Percentiles rank a stretch among this genome's conserved stretches.
These are phyloP conservation scores for Fusarium sp. DNA, from an alignment of 2,329 filamentous ascomycete genomes.

Conservation along the genomic window DNA sequence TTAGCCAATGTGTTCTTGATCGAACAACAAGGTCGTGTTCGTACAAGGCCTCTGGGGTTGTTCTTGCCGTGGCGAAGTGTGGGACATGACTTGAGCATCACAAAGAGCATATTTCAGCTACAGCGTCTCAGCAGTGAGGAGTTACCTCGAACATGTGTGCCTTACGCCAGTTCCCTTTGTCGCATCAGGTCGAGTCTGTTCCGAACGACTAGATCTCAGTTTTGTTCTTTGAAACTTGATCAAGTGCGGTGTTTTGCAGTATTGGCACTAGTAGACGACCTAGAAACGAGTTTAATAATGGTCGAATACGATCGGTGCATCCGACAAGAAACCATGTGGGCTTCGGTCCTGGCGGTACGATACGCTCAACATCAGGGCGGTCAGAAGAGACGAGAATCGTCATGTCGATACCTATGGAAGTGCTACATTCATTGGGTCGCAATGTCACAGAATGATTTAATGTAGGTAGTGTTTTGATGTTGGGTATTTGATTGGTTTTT, in stretches of 20 bases:
- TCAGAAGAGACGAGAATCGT: neutral
- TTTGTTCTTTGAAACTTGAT: slow-evolving; percentile 22
- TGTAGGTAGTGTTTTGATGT: neutral
- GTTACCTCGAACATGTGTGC: slow-evolving; percentile 48
- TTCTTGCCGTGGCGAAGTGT: slow-evolving; percentile 49
- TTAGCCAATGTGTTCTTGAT: slow-evolving; percentile 48
- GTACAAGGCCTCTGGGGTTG: slow-evolving; percentile 44
- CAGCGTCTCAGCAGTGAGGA: slow-evolving; percentile 36
- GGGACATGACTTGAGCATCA: slow-evolving; percentile 50
- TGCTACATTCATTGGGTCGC: neutral
- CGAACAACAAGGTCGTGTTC: slow-evolving; percentile 41
- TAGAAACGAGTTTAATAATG: slow-evolving; percentile 47
- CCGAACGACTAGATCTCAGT: neutral
- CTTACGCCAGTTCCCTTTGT: slow-evolving; percentile 46
- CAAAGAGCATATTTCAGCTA: slow-evolving; percentile 42
- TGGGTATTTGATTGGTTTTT: slow-evolving; percentile 8
- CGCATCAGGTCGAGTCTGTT: slow-evolving; percentile 38
- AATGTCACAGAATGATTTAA: neutral
- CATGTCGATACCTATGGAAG: neutral
- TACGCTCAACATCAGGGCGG: too few relatives aligned
- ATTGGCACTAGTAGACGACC: slow-evolving; percentile 45
- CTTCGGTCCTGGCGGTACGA: too few relatives aligned
- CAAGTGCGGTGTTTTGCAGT: slow-evolving; percentile 44
- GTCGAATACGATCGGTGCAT: slow-evolving; percentile 16
- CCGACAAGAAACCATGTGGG: neutral